phyloP scores from a whole-genome alignment of 345 rosid species.

The Arabis hirsuta region DNA sequence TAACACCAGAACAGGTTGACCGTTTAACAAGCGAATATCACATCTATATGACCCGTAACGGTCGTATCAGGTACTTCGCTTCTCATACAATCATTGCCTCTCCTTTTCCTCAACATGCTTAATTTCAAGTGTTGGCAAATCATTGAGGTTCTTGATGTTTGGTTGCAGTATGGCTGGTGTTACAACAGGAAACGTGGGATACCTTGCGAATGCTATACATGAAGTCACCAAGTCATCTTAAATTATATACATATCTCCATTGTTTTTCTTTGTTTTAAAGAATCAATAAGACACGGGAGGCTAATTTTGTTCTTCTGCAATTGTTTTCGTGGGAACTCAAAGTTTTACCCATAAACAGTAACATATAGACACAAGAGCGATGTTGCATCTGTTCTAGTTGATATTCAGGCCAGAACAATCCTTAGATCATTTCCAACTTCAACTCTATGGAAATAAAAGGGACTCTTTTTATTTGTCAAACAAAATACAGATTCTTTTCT shows the following conservation, averaged over 20 bases:
- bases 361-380: neutral
- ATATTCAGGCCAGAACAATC: neutral
- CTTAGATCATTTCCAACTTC: neutral
- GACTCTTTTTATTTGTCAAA: neutral
- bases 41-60: conserved; percentile 91
- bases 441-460: neutral
- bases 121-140: conserved; percentile 12
- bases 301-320: conserved; percentile 3
- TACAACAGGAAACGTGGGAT: conserved; percentile 78
- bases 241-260: conserved; percentile 10
- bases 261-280: neutral
- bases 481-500: neutral
- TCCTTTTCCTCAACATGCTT: neutral
- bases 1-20: conserved; percentile 93
- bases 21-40: conserved; percentile 76
- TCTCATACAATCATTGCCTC: neutral
- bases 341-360: conserved; percentile 31
- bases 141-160: conserved; percentile 19
- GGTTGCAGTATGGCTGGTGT: conserved; percentile 94
- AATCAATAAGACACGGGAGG: conserved; percentile 30
- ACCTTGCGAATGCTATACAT: conserved; percentile 86
- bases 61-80: conserved; percentile 75
- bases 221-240: conserved; percentile 67
- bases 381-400: neutral
- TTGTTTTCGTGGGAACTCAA: conserved; percentile 31